Percentiles rank a stretch among this genome's conserved stretches.
phyloP scores from a whole-genome alignment of 2,329 filamentous ascomycete genomes.

The Cladophialophora chaetospira region DNA sequence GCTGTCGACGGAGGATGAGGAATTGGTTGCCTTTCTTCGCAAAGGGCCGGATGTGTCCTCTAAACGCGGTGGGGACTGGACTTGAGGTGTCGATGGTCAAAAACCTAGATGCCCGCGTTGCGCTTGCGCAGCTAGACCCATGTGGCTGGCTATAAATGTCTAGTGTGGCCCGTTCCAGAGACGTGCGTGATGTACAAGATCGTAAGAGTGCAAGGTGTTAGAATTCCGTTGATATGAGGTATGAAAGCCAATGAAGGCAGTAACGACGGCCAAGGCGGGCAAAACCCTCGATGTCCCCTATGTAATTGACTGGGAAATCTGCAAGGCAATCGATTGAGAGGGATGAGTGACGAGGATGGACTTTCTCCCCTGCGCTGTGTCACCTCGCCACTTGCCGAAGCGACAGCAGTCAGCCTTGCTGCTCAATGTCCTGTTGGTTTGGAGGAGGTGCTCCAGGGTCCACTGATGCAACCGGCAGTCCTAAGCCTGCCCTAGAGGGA shows the following conservation, averaged over 20 bases:
- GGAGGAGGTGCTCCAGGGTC: background rate
- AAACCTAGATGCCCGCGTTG: conserved; percentile 13
- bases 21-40: conserved; percentile 23
- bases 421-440: conserved; percentile 10
- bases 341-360: conserved; percentile 11
- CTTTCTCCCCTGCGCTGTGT: conserved; percentile 20
- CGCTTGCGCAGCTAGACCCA: conserved; percentile 24
- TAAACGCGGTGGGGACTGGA: conserved; percentile 5
- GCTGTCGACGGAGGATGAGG: conserved; percentile 17
- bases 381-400: conserved; percentile 26
- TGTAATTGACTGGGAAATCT: conserved; percentile 5
- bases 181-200: conserved; percentile 25
- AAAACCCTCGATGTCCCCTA: conserved; percentile 17
- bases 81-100: background rate
- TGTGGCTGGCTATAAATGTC: conserved; percentile 26
- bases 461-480: conserved; percentile 6
- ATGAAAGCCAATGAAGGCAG: background rate
- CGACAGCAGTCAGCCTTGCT: conserved; percentile 28
- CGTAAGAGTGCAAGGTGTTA: conserved; percentile 12
- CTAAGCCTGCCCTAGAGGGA: conserved; percentile 9
- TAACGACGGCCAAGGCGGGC: conserved; percentile 13
- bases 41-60: conserved; percentile 9
- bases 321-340: conserved; percentile 27
- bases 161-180: conserved; percentile 26
- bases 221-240: background rate